Base-by-base conservation (phyloP, 768 basidiomycete species). In the Pisolithus sp. region DNA sequence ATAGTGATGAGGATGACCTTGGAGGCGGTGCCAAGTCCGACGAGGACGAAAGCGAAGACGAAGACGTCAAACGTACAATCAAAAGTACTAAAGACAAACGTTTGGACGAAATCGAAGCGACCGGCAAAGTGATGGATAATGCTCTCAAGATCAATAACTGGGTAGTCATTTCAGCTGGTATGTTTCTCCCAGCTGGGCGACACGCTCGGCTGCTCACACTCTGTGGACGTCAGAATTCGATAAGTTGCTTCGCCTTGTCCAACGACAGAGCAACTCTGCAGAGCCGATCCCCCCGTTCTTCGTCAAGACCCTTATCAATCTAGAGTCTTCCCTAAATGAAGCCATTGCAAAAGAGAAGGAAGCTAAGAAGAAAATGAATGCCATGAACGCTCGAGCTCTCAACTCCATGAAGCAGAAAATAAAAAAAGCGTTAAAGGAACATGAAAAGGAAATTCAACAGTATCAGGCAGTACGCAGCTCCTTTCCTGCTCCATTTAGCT, bases 361-460 rank as follows among this genome's bases (percentile, higher is more conserved):
- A 53, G 68, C 91, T 9, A 89, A 89, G 73, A 96, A 97, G 73
- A 97, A 96, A 73, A 91, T 94, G 86, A 95, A 93, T 58, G 88
- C 92, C 2, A 86, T 80, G 55, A 94, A 94, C 61, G 89, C 93
- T 38, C 93, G 90, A 62, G 92, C 93, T 2, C 78, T 98, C 57
- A 97, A 92, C 48, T 88, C 89, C n/a, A 88, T 97, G 85, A 97
- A 94, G 72, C 95, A 98, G 71, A 96, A 94, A 69, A 78, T 97
- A 50, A 94, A 89, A 74, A 98, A 94, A 73, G 79, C 86, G 9
- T 61, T 76, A 50, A 95, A 93, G 68, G 96, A 98, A 67, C 80
- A 90, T 64, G 96, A 97, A 71, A 69, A 68, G 10, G 86, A 90
- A 57, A 68, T 94, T 39, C 83, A 82, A 64, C 80, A 79, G 53